A percentile compares a stretch with the other conserved stretches of the same genome.
Evolutionary conservation across 345 rosid genomes (phyloP).

Genomic region (Euphorbia tirucalli): DNA sequence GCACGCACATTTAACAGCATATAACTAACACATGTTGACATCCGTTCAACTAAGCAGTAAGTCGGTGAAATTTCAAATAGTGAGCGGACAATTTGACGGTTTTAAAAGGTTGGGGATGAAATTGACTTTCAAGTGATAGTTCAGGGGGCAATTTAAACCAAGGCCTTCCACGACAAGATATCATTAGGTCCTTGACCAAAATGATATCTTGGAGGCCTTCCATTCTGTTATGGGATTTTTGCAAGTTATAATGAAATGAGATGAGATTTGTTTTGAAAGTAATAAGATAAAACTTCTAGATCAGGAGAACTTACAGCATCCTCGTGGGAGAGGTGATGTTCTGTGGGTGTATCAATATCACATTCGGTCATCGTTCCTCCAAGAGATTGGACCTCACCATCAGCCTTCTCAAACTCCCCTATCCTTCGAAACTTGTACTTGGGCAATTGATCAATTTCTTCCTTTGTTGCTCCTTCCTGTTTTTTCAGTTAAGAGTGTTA

Average conservation of each 20-base stretch:
- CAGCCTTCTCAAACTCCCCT: slow-evolving; percentile 43
- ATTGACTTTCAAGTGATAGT: too few species aligned
- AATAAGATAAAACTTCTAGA: not conserved
- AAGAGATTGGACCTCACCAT: slow-evolving; percentile 46
- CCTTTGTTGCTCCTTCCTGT: slow-evolving; percentile 87
- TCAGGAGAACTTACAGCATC: slow-evolving; percentile 62
- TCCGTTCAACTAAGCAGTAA: too few species aligned
- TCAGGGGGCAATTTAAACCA: too few species aligned
- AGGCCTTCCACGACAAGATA: too few species aligned
- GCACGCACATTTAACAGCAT: too few species aligned
- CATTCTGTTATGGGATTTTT: too few species aligned
- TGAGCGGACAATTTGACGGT: too few species aligned
- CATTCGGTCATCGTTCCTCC: slow-evolving; percentile 72
- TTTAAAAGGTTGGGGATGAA: too few species aligned
- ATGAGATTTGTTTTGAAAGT: not conserved
- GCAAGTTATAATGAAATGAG: not conserved
- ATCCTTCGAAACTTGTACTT: slow-evolving; percentile 51
- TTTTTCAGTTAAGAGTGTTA: slow-evolving; percentile 6
- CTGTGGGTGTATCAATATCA: slow-evolving; percentile 47
- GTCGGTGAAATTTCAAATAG: too few species aligned
- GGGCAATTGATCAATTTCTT: slow-evolving; percentile 65
- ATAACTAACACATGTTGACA: too few species aligned
- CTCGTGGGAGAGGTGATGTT: slow-evolving; percentile 52
- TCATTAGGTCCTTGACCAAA: too few species aligned
- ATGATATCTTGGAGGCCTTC: too few species aligned